phyloP scores from a whole-genome alignment of 257 asterid genomes.

The Jacaranda mimosifolia region DNA sequence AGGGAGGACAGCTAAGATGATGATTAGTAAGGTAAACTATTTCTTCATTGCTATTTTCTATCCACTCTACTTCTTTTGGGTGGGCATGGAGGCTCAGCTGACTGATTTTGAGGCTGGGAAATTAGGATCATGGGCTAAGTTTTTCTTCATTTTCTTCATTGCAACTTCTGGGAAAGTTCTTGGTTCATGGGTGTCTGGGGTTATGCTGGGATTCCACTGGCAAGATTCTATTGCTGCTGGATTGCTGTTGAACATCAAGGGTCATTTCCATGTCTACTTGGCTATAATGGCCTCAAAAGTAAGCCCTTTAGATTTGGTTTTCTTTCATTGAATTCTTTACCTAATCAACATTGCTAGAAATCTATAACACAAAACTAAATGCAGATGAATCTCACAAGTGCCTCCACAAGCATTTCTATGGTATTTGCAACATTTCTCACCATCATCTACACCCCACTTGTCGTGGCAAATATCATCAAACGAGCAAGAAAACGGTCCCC shows the following conservation, averaged over 20 bases:
- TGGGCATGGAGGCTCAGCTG: constrained; percentile 66
- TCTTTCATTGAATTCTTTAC: not conserved
- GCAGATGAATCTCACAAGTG: constrained; percentile 66
- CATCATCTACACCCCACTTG: constrained; percentile 70
- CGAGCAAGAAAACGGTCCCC: constrained; percentile 88
- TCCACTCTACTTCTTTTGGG: constrained; percentile 93
- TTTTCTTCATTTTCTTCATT: constrained; percentile 53
- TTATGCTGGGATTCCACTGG: constrained; percentile 84
- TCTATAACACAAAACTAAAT: constrained; percentile 16
- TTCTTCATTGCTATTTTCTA: constrained; percentile 69
- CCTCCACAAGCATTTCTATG: constrained; percentile 67
- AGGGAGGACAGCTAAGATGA: constrained; percentile 85
- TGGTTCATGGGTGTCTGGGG: constrained; percentile 73
- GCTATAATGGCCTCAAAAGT: constrained; percentile 69
- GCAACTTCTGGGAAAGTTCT: constrained; percentile 67
- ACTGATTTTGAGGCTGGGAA: constrained; percentile 44
- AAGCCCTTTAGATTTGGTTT: constrained; percentile 27
- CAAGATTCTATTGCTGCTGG: constrained; percentile 88
- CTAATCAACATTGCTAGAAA: not conserved
- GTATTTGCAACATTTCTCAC: constrained; percentile 69
- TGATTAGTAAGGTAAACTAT: constrained; percentile 75
- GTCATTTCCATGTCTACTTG: constrained; percentile 84
- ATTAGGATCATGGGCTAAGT: constrained; percentile 53
- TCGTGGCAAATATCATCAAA: constrained; percentile 69
- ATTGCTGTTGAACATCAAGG: constrained; percentile 80